These are phyloP conservation scores for Glycine soja DNA, from an alignment of 306 rosid species.

Conservation along the genomic window DNA sequence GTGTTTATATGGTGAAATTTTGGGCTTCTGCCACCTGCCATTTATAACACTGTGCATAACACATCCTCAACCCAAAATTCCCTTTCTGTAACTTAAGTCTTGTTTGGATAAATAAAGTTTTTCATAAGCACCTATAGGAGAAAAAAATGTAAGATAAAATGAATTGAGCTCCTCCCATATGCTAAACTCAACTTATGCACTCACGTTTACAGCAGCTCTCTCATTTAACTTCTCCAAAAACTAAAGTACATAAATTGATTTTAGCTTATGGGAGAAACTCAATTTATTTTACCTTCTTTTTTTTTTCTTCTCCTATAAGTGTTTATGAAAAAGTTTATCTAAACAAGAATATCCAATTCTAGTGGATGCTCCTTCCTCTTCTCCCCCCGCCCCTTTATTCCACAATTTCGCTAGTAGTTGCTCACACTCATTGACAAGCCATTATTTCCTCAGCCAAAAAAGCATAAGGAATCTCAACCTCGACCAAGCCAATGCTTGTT, in stretches of 20 bases:
- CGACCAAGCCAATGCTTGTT: background rate
- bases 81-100: background rate
- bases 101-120: background rate
- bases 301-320: background rate
- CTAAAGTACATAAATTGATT: no score
- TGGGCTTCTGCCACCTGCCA: no score
- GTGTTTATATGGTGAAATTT: no score
- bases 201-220: background rate
- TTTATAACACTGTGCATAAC: no score
- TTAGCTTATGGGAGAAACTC: background rate
- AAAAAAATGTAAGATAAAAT: background rate
- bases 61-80: background rate
- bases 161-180: background rate
- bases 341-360: background rate
- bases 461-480: conserved; percentile 33
- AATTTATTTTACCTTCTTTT: conserved; percentile 2
- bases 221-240: background rate
- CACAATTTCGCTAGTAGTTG: conserved; percentile 21
- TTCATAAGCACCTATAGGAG: background rate
- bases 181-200: background rate
- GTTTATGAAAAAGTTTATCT: background rate
- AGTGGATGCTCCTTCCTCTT: conserved; percentile 16
- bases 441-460: background rate
- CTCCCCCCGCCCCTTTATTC: background rate
- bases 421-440: conserved; percentile 30